Evolutionary conservation across 1,284 basidiomycete genomes (phyloP), one percentile per base, ranked within the genome.

Genomic region (Papiliotrema laurentii): DNA sequence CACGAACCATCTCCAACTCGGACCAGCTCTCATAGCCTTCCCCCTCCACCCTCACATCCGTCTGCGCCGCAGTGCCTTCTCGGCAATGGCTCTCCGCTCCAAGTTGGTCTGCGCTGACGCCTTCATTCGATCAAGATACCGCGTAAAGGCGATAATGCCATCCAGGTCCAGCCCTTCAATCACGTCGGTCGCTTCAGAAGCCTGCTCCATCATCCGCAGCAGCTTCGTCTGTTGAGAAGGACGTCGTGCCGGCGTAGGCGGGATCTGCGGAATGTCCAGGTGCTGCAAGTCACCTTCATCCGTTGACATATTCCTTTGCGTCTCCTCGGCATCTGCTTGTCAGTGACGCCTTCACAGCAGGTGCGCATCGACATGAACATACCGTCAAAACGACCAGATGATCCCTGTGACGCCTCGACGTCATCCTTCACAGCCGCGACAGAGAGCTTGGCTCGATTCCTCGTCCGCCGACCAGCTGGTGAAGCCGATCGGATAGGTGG

Each of bases 81-180:
- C 35, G 7, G 19, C 46, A 7, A 14, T n/a, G 7, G 43, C 50
- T 22, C 45, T 45, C 22, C 33, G 19, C 41, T 53, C 46, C 21
- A 58, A 38, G 42, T 55, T 58, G 36, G 40, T 43, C 38, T 58
- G 58, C 2, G 61, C 66, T 18, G 57, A 59, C 7, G 45, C 59
- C 16, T 56, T 49, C n/a, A 71, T 28, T 40, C 38, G 46, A 24
- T 71, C 59, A 4, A 64, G 33, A 30, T 59, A 52, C 30, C 43
- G 44, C 47, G 66, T 33, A 13, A 71, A 27, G 2, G 35, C 45
- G 41, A 58, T 51, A 2, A 64, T 51, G 22, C 58, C 65, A 9
- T 63, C 58, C 42, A 63, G 56, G 49, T 67, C 64, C 38, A 71
- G 40, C 21, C 39, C 42, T 5, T 56, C 59, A 37, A 71, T 53